phyloP scores from a whole-genome alignment of 2,329 filamentous ascomycete species.

The Trichoderma atrobrunneum region DNA sequence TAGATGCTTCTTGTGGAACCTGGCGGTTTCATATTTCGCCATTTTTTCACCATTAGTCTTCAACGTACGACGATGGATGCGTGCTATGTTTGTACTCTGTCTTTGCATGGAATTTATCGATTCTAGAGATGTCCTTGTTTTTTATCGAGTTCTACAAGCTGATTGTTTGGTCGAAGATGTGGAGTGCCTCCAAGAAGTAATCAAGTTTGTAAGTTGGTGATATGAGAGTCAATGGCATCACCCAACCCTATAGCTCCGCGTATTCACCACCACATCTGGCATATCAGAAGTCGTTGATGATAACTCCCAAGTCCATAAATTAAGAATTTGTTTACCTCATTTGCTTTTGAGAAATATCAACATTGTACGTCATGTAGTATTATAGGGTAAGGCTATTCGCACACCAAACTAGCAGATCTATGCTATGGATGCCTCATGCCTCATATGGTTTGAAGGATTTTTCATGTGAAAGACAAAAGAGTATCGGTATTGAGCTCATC shows the following conservation, averaged over 20 bases:
- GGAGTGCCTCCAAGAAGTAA: background rate
- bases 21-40: constrained; percentile 8
- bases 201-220: background rate
- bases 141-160: background rate
- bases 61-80: background rate
- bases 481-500: background rate
- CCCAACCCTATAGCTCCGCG: background rate
- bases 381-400: background rate
- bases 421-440: background rate
- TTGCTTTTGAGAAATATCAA: background rate
- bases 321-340: no score
- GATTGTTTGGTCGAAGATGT: background rate
- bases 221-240: background rate
- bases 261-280: background rate
- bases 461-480: background rate
- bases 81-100: background rate
- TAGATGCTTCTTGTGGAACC: constrained; percentile 2
- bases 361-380: background rate
- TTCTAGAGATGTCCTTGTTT: background rate
- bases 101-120: background rate
- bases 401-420: background rate
- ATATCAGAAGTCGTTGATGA: background rate
- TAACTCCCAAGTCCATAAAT: background rate
- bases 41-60: background rate
- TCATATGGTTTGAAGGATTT: background rate